Conservation (phyloP, 495 filamentous ascomycete species). For the Jackrogersella minutella region DNA sequence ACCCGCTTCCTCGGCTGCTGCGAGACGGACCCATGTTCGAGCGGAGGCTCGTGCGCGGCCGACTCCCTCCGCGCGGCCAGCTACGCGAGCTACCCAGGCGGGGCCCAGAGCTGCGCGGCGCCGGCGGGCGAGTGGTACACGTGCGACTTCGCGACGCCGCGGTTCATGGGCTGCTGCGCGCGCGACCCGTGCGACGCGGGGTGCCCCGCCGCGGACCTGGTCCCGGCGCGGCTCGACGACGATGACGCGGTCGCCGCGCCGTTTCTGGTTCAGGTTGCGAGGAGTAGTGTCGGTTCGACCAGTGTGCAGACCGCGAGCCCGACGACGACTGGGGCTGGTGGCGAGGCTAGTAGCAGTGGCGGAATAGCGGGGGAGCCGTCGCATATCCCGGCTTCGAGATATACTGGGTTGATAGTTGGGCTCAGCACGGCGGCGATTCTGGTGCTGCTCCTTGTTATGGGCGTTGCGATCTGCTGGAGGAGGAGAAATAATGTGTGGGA, state of each 20-base stretch:
- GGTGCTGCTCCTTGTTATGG: slow-evolving; percentile 19
- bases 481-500: background rate
- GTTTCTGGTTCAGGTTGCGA: slow-evolving; percentile 4
- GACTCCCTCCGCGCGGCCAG: slow-evolving; percentile 31
- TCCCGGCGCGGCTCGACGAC: slow-evolving; percentile 26
- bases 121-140: slow-evolving; percentile 44
- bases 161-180: slow-evolving; percentile 49
- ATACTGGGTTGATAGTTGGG: slow-evolving; percentile 27
- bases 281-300: background rate
- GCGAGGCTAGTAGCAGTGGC: background rate
- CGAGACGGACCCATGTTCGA: slow-evolving; percentile 42
- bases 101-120: slow-evolving; percentile 28
- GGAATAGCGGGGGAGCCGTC: background rate
- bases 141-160: slow-evolving; percentile 36
- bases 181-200: slow-evolving; percentile 41
- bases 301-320: background rate
- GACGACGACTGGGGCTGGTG: background rate
- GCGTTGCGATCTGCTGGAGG: slow-evolving; percentile 3
- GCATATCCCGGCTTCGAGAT: background rate
- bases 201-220: slow-evolving; percentile 37
- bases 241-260: slow-evolving; percentile 9
- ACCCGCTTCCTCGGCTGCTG: slow-evolving; percentile 50
- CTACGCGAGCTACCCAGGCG: slow-evolving; percentile 35
- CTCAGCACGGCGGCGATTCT: slow-evolving; percentile 14
- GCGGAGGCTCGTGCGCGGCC: slow-evolving; percentile 38